phyloP scores from a whole-genome alignment of 2,329 filamentous ascomycete species.

The Colletotrichum sp. region DNA sequence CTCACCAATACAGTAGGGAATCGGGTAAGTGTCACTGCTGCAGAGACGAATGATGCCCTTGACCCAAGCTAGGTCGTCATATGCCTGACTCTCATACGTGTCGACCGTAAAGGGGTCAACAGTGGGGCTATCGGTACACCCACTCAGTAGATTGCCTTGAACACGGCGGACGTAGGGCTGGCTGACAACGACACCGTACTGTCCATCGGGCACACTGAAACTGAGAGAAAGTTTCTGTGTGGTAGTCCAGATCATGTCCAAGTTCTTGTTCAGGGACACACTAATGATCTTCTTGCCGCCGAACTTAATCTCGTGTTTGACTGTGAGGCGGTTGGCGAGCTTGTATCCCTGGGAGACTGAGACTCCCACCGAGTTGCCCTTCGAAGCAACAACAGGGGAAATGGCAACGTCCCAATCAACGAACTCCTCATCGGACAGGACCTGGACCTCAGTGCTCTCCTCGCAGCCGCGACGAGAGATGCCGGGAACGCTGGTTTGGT shows the following conservation, averaged over 20 bases:
- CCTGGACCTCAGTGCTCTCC: constrained; percentile 26
- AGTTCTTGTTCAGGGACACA: constrained; percentile 23
- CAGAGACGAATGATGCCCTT: constrained; percentile 41
- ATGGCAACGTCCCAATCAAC: constrained; percentile 42
- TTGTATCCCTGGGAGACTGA: constrained; percentile 30
- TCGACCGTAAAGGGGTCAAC: constrained; percentile 33
- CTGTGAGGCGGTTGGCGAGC: constrained; percentile 33
- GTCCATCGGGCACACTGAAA: constrained; percentile 34
- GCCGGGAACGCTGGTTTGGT: not conserved
- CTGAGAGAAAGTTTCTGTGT: constrained; percentile 30
- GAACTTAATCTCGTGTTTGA: constrained; percentile 22
- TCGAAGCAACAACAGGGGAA: constrained; percentile 35
- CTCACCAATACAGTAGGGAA: constrained; percentile 39
- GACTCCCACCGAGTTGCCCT: constrained; percentile 28
- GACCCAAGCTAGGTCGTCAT: constrained; percentile 38
- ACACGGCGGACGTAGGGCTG: constrained; percentile 35
- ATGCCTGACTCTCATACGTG: constrained; percentile 34
- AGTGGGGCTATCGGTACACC: constrained; percentile 33
- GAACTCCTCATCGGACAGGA: constrained; percentile 31
- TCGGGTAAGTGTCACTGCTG: constrained; percentile 35
- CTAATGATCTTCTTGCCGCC: constrained; percentile 22
- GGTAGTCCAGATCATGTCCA: constrained; percentile 30
- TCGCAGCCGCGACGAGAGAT: constrained; percentile 18
- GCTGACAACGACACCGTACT: constrained; percentile 42
- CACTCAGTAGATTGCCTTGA: constrained; percentile 34